A percentile compares a stretch with the other conserved stretches of the same genome.
These are phyloP conservation scores for Chlorella sp. DNA, from an alignment of 139 green algal species.

Conservation along the genomic window DNA sequence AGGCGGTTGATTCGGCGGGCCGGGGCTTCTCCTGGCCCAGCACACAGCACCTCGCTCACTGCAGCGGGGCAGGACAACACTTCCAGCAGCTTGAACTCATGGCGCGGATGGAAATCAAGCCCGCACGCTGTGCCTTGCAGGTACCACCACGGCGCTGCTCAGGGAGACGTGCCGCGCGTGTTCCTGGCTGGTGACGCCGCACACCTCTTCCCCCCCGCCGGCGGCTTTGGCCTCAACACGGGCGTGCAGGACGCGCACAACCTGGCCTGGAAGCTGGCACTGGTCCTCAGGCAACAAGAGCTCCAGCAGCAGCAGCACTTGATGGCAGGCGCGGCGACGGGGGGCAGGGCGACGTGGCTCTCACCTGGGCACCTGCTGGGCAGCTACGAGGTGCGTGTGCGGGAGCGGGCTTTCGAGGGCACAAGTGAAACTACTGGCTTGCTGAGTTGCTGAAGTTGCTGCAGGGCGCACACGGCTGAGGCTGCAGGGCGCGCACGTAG, in stretches of 20 bases:
- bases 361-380: slow-evolving; percentile 43
- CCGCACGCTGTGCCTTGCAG: no score
- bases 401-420: no score
- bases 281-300: slow-evolving; percentile 35
- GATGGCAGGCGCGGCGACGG: background rate
- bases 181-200: slow-evolving; percentile 89
- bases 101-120: no score
- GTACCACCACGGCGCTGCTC: no score
- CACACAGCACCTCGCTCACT: no score
- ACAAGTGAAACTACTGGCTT: background rate
- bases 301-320: background rate
- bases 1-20: no score
- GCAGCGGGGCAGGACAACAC: no score
- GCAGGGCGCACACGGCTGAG: background rate
- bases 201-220: slow-evolving; percentile 85
- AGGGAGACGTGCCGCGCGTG: no score
- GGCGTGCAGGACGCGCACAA: slow-evolving; percentile 92
- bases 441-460: background rate
- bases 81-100: no score
- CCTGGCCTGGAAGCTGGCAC: slow-evolving; percentile 91
- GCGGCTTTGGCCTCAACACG: slow-evolving; percentile 97
- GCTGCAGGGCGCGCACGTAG: background rate
- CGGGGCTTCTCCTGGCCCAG: no score
- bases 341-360: background rate
- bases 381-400: slow-evolving; percentile 66